A percentile compares a stretch with the other conserved stretches of the same genome.
Evolutionary conservation across 495 filamentous ascomycete species (phyloP).

Genomic region (Aspergillus sparsus): DNA sequence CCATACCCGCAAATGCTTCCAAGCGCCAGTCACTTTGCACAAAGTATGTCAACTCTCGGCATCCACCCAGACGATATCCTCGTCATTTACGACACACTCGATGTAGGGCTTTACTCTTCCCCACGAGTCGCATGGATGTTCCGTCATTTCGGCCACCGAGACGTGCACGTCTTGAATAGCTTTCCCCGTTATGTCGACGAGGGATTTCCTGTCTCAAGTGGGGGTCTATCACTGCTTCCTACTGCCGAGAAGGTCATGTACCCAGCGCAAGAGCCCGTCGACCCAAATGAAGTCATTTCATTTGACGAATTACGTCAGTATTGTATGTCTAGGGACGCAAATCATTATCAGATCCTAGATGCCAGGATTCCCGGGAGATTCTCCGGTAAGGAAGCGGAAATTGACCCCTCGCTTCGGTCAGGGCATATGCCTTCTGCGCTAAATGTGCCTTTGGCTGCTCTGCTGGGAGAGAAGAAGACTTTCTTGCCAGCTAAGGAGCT

Average conservation of each 20-base stretch:
- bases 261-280: slow-evolving; percentile 8
- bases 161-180: slow-evolving; percentile 38
- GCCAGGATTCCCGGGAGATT: slow-evolving; percentile 26
- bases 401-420: slow-evolving; percentile 17
- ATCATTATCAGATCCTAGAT: slow-evolving; percentile 26
- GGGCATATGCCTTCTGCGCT: slow-evolving; percentile 37
- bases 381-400: slow-evolving; percentile 17
- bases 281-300: slow-evolving; percentile 20
- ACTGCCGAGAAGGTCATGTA: slow-evolving; percentile 4
- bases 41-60: slow-evolving; percentile 25
- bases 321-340: background rate
- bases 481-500: slow-evolving; percentile 22
- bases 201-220: slow-evolving; percentile 19
- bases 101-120: slow-evolving; percentile 33
- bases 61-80: slow-evolving; percentile 32
- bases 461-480: slow-evolving; percentile 24
- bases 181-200: slow-evolving; percentile 28
- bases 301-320: slow-evolving; percentile 26
- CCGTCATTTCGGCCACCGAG: slow-evolving; percentile 29
- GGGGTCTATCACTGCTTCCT: background rate
- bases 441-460: slow-evolving; percentile 32
- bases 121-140: slow-evolving; percentile 37
- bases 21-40: slow-evolving; percentile 25
- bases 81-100: slow-evolving; percentile 36
- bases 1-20: slow-evolving; percentile 36